phyloP scores from a whole-genome alignment of 2,329 filamentous ascomycete genomes.

The Aureobasidium melanogenum region DNA sequence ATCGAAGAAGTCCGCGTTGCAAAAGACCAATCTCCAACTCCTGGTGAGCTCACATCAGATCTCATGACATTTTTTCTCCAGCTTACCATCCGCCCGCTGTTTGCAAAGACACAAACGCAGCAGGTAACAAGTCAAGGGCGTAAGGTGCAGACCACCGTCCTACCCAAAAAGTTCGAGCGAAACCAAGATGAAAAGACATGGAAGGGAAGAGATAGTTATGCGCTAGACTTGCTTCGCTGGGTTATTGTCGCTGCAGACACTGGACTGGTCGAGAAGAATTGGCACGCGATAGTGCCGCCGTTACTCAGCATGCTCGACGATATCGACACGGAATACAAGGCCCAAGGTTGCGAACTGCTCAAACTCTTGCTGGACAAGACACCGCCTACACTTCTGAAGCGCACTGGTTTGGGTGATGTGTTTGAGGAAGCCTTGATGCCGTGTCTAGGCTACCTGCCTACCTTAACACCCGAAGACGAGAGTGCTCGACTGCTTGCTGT shows the following conservation, averaged over 20 bases:
- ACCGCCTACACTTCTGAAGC: slow-evolving; percentile 44
- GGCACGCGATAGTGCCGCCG: slow-evolving; percentile 61
- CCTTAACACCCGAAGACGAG: slow-evolving; percentile 64
- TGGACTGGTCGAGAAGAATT: slow-evolving; percentile 45
- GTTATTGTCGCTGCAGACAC: slow-evolving; percentile 45
- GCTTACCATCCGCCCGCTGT: slow-evolving; percentile 57
- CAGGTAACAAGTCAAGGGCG: slow-evolving; percentile 50
- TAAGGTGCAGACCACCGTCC: slow-evolving; percentile 39
- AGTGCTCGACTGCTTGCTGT: slow-evolving; percentile 54
- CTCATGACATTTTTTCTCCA: slow-evolving; percentile 50
- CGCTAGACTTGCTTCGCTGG: slow-evolving; percentile 54
- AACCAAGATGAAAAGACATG: slow-evolving; percentile 44
- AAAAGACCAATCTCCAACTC: slow-evolving; percentile 20
- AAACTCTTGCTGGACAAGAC: slow-evolving; percentile 47
- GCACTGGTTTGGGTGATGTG: slow-evolving; percentile 57
- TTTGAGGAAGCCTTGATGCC: slow-evolving; percentile 63
- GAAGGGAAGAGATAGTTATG: slow-evolving; percentile 45
- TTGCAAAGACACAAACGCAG: slow-evolving; percentile 47
- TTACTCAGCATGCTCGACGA: slow-evolving; percentile 63
- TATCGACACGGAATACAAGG: slow-evolving; percentile 43
- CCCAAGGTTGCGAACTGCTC: slow-evolving; percentile 48
- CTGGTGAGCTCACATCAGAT: slow-evolving; percentile 42
- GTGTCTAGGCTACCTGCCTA: slow-evolving; percentile 66
- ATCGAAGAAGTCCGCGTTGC: slow-evolving; percentile 36
- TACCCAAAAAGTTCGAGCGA: slow-evolving; percentile 28